Evolutionary conservation across 1,284 basidiomycete genomes (phyloP).

Genomic region (Tetrapyrgos nigripes): DNA sequence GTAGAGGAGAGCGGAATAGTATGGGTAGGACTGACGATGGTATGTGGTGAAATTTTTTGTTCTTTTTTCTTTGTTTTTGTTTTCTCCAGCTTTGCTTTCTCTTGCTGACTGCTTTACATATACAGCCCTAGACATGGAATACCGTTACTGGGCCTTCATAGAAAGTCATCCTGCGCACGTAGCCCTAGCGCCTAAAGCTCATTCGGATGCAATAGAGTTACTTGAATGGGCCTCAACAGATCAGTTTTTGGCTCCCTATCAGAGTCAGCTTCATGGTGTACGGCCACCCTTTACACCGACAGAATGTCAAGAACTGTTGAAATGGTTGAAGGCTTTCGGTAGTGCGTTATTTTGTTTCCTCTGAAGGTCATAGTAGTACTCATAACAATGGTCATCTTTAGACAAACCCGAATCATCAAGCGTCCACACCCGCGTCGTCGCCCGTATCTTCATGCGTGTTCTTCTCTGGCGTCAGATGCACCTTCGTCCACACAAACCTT

Average conservation of each 20-base stretch:
- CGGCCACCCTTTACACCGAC: conserved; percentile 72
- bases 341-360: conserved; percentile 19
- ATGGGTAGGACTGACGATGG: conserved; percentile 54
- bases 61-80: conserved; percentile 1
- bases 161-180: conserved; percentile 76
- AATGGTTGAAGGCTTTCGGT: conserved; percentile 59
- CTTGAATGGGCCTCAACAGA: conserved; percentile 83
- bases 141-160: conserved; percentile 78
- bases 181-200: conserved; percentile 54
- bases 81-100: conserved; percentile 2
- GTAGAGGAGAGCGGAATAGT: conserved; percentile 31
- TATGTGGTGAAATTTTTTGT: too few relatives aligned
- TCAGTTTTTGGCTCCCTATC: conserved; percentile 60
- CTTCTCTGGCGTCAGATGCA: conserved; percentile 75
- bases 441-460: conserved; percentile 70
- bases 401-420: conserved; percentile 44
- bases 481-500: conserved; percentile 66
- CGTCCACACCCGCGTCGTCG: conserved; percentile 69
- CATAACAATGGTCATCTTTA: conserved; percentile 1
- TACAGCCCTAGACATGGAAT: conserved; percentile 74
- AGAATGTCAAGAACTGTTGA: conserved; percentile 75
- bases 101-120: too few relatives aligned
- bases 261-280: conserved; percentile 42
- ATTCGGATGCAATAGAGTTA: conserved; percentile 70
- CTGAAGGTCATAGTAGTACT: not conserved